A percentile compares a stretch with the other conserved stretches of the same genome.
Evolutionary conservation across 441 rosid species (phyloP).

Genomic region (Brassica hybrid): DNA sequence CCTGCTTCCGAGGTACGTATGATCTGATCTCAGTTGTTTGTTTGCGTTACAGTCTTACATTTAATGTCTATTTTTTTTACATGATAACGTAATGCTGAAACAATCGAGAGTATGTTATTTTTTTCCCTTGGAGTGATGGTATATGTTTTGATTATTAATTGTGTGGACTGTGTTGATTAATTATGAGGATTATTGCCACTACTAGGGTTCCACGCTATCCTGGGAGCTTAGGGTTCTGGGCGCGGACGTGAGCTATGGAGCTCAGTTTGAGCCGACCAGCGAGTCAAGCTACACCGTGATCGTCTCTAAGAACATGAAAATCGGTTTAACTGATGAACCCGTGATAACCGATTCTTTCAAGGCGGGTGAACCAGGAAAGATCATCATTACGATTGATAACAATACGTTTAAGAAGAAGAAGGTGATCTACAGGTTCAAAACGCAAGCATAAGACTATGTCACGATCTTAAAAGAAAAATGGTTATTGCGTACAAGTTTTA

Average conservation of each 20-base stretch:
- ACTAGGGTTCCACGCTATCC: slow-evolving; percentile 46
- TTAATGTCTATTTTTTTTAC: background rate
- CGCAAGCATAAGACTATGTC: slow-evolving; percentile 42
- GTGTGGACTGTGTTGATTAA: slow-evolving; percentile 7
- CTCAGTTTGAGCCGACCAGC: slow-evolving; percentile 58
- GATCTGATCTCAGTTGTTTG: background rate
- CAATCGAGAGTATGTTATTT: background rate
- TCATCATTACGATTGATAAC: slow-evolving; percentile 66
- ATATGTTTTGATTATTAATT: background rate
- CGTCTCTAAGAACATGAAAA: slow-evolving; percentile 57
- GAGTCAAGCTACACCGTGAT: slow-evolving; percentile 70
- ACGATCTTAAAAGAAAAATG: background rate
- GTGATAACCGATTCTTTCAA: slow-evolving; percentile 58
- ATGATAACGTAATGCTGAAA: background rate
- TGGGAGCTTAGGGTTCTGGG: slow-evolving; percentile 73
- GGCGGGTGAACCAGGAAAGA: slow-evolving; percentile 58
- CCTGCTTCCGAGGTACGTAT: slow-evolving; percentile 54
- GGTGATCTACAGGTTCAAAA: slow-evolving; percentile 67
- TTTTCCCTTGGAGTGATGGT: background rate
- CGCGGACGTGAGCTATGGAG: slow-evolving; percentile 66
- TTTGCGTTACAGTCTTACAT: background rate
- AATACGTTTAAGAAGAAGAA: slow-evolving; percentile 68
- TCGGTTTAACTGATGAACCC: slow-evolving; percentile 53
- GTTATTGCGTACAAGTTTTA: background rate
- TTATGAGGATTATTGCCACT: slow-evolving; percentile 1